phyloP scores from a whole-genome alignment of 2,329 filamentous ascomycete genomes.

The Westerdykella sp. region DNA sequence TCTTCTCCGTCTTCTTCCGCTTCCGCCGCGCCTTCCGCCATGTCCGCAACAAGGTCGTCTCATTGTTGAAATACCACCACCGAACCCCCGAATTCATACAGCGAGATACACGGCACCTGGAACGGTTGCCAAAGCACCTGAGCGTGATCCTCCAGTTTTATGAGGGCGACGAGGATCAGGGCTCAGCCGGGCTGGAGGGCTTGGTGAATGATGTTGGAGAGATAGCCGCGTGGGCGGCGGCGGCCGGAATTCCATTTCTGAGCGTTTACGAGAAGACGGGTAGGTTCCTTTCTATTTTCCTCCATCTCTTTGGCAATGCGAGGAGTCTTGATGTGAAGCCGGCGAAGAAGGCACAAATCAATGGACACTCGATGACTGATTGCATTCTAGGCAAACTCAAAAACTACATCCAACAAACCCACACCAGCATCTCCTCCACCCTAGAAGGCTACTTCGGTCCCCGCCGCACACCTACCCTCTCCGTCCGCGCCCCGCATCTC shows the following conservation, averaged over 20 bases:
- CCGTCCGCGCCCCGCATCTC: conserved; percentile 65
- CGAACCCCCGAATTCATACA: conserved; percentile 88
- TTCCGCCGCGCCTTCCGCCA: conserved; percentile 73
- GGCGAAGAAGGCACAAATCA: not conserved
- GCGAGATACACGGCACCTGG: conserved; percentile 71
- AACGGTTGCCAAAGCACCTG: conserved; percentile 73
- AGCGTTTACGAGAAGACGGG: conserved; percentile 91
- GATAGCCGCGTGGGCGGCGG: conserved; percentile 86
- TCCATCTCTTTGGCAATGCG: not conserved
- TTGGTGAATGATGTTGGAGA: conserved; percentile 88
- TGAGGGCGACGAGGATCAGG: conserved; percentile 52
- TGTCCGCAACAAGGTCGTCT: conserved; percentile 68
- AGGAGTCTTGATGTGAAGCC: not conserved
- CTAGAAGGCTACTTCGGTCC: conserved; percentile 83
- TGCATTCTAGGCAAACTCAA: conserved; percentile 68
- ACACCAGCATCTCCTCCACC: conserved; percentile 71
- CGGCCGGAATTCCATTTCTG: conserved; percentile 77
- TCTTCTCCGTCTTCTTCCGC: conserved; percentile 86
- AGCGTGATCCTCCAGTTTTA: conserved; percentile 78
- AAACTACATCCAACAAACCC: conserved; percentile 76
- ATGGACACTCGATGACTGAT: conserved; percentile 5
- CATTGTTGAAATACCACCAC: conserved; percentile 90
- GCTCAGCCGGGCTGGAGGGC: conserved; percentile 69
- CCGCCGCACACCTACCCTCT: conserved; percentile 59
- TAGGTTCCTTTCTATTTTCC: conserved; percentile 39